Percentiles rank a stretch among this genome's conserved stretches.
phyloP scores from a whole-genome alignment of 148 eudicot species.

The Arctostaphylos glauca region DNA sequence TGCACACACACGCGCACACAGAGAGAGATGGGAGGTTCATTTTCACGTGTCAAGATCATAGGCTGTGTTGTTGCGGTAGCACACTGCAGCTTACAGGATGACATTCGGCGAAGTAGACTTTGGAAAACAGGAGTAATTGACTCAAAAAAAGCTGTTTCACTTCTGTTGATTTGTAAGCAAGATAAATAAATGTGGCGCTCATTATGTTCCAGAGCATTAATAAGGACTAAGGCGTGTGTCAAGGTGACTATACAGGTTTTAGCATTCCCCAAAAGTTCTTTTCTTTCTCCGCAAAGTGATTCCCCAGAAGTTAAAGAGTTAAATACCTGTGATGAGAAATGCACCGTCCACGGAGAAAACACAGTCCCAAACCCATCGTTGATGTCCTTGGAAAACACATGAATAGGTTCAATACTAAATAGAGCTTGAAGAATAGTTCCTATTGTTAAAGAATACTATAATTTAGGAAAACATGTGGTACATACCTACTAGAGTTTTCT shows the following conservation, averaged over 20 bases:
- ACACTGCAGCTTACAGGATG: neutral
- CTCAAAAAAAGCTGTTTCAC: neutral
- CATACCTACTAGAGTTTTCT: constrained; percentile 53
- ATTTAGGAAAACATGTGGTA: neutral
- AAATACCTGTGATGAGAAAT: constrained; percentile 83
- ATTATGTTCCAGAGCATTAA: neutral
- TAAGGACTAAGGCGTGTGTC: neutral
- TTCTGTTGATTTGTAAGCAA: neutral
- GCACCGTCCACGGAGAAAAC: constrained; percentile 99
- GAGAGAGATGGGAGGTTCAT: no score
- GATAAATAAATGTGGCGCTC: no score
- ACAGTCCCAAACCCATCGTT: constrained; percentile 99
- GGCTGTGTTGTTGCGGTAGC: neutral
- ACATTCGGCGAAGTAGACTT: neutral
- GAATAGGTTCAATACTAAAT: constrained; percentile 10
- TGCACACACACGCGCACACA: no score
- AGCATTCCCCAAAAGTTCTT: neutral
- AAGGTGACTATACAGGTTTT: neutral
- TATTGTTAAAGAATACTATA: neutral
- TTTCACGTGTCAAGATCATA: no score
- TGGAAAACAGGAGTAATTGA: neutral
- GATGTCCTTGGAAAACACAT: constrained; percentile 61
- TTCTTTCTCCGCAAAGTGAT: neutral
- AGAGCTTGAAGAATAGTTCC: constrained; percentile 5
- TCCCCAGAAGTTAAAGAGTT: neutral